Evolutionary conservation across 2,329 filamentous ascomycete genomes (phyloP), one percentile per base, ranked within the genome.

Genomic region (Colletotrichum horii): DNA sequence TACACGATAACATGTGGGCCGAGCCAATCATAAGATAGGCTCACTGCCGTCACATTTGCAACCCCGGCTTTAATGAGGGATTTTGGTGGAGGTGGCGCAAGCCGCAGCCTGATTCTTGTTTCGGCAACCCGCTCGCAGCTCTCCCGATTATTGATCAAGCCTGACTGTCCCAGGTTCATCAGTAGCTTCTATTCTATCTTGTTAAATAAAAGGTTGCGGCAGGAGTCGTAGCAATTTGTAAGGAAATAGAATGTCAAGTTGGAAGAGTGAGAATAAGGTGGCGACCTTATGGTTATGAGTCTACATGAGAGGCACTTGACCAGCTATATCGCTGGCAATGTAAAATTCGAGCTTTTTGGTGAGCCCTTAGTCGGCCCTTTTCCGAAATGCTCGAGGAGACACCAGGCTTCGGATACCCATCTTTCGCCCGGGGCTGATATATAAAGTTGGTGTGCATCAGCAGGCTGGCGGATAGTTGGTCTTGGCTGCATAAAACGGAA

Each of bases 201-300:
- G 12, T 22, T 3, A 2, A 22, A 3, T n/a, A 1, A 7, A 48
- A 52, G 1, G 14, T 8, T 8, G 0, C 22, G n/a, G 19, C 2
- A 8, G n/a, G 3, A 52, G 6, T 22, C 43, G 3, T 7, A 4
- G 11, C n/a, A 6, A 12, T 14, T 12, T 14, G 43, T 14, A 14
- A 2, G 3, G n/a, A 52, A 52, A n/a, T 48, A 5, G 9, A n/a
- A 2, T 5, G 1, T n/a, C 1, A 5, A 48, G 0, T 48, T 2
- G 12, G 9, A 48, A 48, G 9, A 48, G 3, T 22, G n/a, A 52
- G 3, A 3, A 48, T n/a, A 4, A 7, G 43, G 2, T 14, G 22
- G 19, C 8, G 8, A 43, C 8, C 16, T 43, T 43, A 16, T 8
- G 38, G 16, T 19, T n/a, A n/a, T 48, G n/a, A 52, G 11, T 14